Evolutionary conservation across 352 stramenopile species (phyloP).

Genomic region (Globisporangium camurandrum): DNA sequence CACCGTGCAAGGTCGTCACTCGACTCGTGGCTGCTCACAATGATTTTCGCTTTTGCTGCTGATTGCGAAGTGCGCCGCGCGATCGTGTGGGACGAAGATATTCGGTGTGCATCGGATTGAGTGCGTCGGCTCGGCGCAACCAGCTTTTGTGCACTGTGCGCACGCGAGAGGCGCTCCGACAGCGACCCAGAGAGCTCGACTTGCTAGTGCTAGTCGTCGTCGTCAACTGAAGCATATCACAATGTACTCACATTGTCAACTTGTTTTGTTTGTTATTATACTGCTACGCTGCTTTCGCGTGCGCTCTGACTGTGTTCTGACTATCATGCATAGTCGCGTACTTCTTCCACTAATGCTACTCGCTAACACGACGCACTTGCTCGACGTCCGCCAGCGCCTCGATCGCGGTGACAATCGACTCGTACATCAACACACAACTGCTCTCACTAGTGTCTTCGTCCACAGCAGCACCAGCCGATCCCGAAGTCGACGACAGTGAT

Average conservation of each 20-base stretch:
- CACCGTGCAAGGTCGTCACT: background rate
- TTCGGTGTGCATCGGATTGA: background rate
- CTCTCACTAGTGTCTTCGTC: background rate
- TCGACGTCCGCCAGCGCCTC: slow-evolving; percentile 31
- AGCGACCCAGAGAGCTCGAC: too few relatives aligned
- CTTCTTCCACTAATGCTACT: background rate
- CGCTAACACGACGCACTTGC: slow-evolving; percentile 17
- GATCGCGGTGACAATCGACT: slow-evolving; percentile 32
- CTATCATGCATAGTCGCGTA: too few relatives aligned
- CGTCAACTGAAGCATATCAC: too few relatives aligned
- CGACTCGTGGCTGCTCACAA: background rate
- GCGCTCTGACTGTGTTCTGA: too few relatives aligned
- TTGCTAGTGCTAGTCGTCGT: too few relatives aligned
- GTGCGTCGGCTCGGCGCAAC: too few relatives aligned
- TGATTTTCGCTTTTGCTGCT: background rate
- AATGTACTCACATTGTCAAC: too few relatives aligned
- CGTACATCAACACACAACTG: slow-evolving; percentile 16
- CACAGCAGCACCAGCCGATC: slow-evolving; percentile 3
- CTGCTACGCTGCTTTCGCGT: too few relatives aligned
- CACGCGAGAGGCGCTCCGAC: too few relatives aligned
- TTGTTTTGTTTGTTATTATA: too few relatives aligned
- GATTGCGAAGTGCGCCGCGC: background rate
- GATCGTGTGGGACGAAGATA: background rate
- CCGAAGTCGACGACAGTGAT: slow-evolving; percentile 13
- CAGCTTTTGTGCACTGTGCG: background rate